Percentiles rank a stretch among this genome's conserved stretches.
Conservation (phyloP, 768 basidiomycete species). For the Phanerochaete carnosa region DNA sequence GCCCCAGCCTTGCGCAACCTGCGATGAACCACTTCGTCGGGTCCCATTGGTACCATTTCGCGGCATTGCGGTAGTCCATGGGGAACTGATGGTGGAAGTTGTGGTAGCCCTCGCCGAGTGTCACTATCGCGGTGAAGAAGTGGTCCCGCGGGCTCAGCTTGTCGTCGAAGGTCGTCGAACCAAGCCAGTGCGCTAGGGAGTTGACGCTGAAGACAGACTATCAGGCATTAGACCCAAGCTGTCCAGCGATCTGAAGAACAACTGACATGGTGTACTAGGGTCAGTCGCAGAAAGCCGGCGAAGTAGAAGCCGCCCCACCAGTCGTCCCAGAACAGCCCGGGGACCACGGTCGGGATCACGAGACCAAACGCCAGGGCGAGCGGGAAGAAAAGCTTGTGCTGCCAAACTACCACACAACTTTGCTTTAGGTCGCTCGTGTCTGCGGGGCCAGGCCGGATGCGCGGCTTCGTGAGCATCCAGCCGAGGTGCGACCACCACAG, state of each 20-base stretch:
- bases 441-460: constrained; percentile 85
- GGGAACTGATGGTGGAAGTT: constrained; percentile 99
- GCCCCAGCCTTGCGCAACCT: constrained; percentile 53
- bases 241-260: background rate
- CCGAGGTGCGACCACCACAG: constrained; percentile 85
- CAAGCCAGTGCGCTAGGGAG: constrained; percentile 95
- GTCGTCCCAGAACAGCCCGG: constrained; percentile 83
- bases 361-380: constrained; percentile 72
- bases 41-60: constrained; percentile 92
- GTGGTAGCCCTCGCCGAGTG: constrained; percentile 96
- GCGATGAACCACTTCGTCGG: constrained; percentile 93
- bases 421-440: constrained; percentile 85
- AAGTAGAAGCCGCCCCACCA: constrained; percentile 82
- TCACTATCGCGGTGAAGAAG: constrained; percentile 82
- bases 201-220: constrained; percentile 96
- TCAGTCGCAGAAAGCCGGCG: constrained; percentile 72
- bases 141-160: constrained; percentile 93
- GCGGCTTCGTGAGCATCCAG: constrained; percentile 92
- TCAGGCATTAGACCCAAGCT: background rate
- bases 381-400: constrained; percentile 73
- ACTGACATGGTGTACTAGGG: constrained; percentile 86
- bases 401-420: constrained; percentile 80
- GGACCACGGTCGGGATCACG: constrained; percentile 69
- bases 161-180: constrained; percentile 90
- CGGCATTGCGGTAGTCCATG: constrained; percentile 95